Base-by-base conservation (phyloP, 2,329 filamentous ascomycete species). In the Dothiorella sarmentorum region DNA sequence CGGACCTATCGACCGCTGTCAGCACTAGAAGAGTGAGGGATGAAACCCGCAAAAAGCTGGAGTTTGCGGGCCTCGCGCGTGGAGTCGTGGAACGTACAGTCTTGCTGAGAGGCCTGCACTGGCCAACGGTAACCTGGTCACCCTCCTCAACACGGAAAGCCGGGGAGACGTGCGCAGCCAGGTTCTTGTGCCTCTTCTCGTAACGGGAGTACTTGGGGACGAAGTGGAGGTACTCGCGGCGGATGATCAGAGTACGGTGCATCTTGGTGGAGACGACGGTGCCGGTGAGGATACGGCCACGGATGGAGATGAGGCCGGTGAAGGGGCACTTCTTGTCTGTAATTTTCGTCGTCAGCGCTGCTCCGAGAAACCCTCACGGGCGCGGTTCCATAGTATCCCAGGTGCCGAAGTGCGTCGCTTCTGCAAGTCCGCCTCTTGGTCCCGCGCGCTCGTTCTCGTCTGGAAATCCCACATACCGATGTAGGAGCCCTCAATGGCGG, bases 321-420 rank as follows among this genome's bases (percentile, higher is more conserved):
- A 99, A 99, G 71, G 94, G 94, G 89, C 94, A 99, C 87, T 99
- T 99, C 91, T 99, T 99, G 89, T 99, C 94, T 96, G 76, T 73
- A 66, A 61, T 45, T 61, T 31, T 27, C 38, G 17, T n/a, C 7
- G 51, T 60, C 38, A 60, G 59, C 29, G 26, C 15, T 44, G 38
- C 13, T 35, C 22, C 22, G 9, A 5, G 11, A 42, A 29, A 6
- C 9, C 15, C 20, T 7, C 7, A 17, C 33, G 49, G 40, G 49
- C 49, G 49, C 17, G 24, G 10, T 20, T 40, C 29, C 10, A 5
- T 40, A 17, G 6, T 29, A n/a, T 20, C 17, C 31, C 22, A 24
- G 18, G 49, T 53, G 33, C 33, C 24, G 6, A n/a, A 53, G 17
- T 53, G 20, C 31, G 11, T 40, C 24, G 49, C 49, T 15, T 29